These are phyloP conservation scores for Metarhizium humberi DNA, from an alignment of 2,329 filamentous ascomycete genomes.

Conservation along the genomic window DNA sequence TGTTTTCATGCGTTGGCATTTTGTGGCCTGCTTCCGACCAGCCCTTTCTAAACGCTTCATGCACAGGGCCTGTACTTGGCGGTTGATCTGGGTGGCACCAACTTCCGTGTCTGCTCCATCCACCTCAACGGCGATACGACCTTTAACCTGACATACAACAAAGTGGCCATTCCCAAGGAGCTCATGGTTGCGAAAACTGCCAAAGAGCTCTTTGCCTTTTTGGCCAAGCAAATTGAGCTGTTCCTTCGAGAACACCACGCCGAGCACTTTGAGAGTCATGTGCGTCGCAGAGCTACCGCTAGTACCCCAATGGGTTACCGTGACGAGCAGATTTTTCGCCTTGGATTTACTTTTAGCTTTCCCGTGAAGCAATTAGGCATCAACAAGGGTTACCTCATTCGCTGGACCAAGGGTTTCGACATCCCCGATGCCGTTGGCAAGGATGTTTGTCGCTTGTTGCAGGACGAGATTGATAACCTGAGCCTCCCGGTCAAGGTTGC, in stretches of 20 bases:
- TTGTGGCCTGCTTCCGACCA: not conserved
- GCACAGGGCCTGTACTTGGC: constrained; percentile 86
- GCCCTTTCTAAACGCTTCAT: not conserved
- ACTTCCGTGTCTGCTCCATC: constrained; percentile 96
- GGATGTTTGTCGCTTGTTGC: constrained; percentile 86
- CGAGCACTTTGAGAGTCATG: constrained; percentile 70
- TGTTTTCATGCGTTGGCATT: not conserved
- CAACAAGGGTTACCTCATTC: constrained; percentile 87
- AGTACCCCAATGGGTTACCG: constrained; percentile 49
- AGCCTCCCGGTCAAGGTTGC: constrained; percentile 87
- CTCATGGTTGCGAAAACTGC: constrained; percentile 85
- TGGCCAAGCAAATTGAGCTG: constrained; percentile 82
- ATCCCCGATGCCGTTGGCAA: constrained; percentile 91
- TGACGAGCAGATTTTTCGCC: constrained; percentile 74
- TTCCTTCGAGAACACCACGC: constrained; percentile 84
- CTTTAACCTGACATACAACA: constrained; percentile 87
- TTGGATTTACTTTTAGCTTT: constrained; percentile 99
- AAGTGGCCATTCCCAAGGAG: constrained; percentile 80
- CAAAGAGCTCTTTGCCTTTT: constrained; percentile 80
- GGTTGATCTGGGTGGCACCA: constrained; percentile 95
- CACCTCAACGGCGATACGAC: constrained; percentile 89
- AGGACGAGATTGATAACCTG: constrained; percentile 80
- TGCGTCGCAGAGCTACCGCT: constrained; percentile 52
- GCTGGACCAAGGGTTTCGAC: constrained; percentile 98
- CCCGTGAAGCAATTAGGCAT: constrained; percentile 90